Percentiles rank a stretch among this genome's conserved stretches.
Evolutionary conservation across 2,329 filamentous ascomycete genomes (phyloP).

Genomic region (Gyromitra esculenta): DNA sequence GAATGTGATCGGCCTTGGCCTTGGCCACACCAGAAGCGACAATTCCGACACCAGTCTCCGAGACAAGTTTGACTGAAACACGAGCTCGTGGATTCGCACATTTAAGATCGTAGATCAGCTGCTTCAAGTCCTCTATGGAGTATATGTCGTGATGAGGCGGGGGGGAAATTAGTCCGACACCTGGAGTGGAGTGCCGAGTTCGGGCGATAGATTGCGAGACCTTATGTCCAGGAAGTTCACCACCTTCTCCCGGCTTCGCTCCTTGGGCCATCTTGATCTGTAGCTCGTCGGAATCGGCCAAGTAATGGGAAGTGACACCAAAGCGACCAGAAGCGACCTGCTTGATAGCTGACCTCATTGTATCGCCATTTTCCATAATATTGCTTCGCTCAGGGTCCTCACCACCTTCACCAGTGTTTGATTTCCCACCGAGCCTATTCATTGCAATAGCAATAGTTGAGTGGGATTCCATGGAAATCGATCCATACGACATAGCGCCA

Average conservation of each 20-base stretch:
- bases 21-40: constrained; percentile 97
- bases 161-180: constrained; percentile 94
- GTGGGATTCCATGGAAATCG: constrained; percentile 98
- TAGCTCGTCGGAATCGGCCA: constrained; percentile 92
- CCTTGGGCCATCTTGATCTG: constrained; percentile 99
- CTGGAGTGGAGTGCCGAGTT: constrained; percentile 93
- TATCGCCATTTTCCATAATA: constrained; percentile 88
- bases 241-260: constrained; percentile 96
- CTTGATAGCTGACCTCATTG: constrained; percentile 97
- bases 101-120: constrained; percentile 97
- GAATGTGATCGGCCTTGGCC: constrained; percentile 94
- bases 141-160: constrained; percentile 98
- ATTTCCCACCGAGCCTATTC: constrained; percentile 96
- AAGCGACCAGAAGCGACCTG: constrained; percentile 96
- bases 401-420: constrained; percentile 96
- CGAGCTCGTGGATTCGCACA: constrained; percentile 92
- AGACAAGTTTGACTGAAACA: constrained; percentile 96
- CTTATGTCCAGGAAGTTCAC: constrained; percentile 95
- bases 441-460: constrained; percentile 94
- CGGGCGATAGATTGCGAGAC: constrained; percentile 92
- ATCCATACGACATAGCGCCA: constrained; percentile 97
- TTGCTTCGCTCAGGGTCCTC: constrained; percentile 92
- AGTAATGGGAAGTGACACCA: constrained; percentile 92
- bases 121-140: constrained; percentile 97
- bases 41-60: constrained; percentile 96